Evolutionary conservation across 1,139 yeast species (phyloP), one percentile per base, ranked within the genome.

Genomic region (Eremothecium gossypii): DNA sequence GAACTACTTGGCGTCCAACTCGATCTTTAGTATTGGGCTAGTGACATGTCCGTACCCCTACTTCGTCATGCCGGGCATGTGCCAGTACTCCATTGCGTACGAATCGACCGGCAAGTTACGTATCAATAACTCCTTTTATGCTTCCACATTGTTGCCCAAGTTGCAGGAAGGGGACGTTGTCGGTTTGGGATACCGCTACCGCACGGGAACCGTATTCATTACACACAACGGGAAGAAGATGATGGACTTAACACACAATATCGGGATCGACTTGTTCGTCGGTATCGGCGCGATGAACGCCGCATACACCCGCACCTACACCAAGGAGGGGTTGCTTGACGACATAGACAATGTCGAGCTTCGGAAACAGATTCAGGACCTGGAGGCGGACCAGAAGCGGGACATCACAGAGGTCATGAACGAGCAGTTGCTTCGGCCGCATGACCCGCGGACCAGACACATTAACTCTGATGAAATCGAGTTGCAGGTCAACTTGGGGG

Each of bases 141-240:
- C 89, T 1, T 77, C 82, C 30, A 78, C 79, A 2, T 69, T 78
- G 39, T 77, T 94, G 42, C 95, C 95, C 2, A 76, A 76, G 20
- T 67, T 87, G 39, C 71, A 72, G 43, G 87, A 83, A 54, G 91
- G 96, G 11, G 98, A 91, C 59, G 84, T 87, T 3, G 81, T 91
- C 12, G 98, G 98, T 0, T 80, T 89, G 48, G 98, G 97, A 1
- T 89, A 83, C 61, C 76, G 83, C 44, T 77, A 85, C 3, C 69
- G 83, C 14, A 69, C 83, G 0, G 96, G 97, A 0, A 76, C 95
- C 0, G 71, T 89, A 1, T 89, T 86, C 58, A 81, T 89, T 49
- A 89, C 97, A 0, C 79, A 94, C 49, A 91, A 91, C 58, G 97
- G 98, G 23, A 83, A 81, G 58, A 83, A 83, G 53, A 65, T 87